Evolutionary conservation across 345 rosid species (phyloP).

Genomic region (Murraya koenigii): DNA sequence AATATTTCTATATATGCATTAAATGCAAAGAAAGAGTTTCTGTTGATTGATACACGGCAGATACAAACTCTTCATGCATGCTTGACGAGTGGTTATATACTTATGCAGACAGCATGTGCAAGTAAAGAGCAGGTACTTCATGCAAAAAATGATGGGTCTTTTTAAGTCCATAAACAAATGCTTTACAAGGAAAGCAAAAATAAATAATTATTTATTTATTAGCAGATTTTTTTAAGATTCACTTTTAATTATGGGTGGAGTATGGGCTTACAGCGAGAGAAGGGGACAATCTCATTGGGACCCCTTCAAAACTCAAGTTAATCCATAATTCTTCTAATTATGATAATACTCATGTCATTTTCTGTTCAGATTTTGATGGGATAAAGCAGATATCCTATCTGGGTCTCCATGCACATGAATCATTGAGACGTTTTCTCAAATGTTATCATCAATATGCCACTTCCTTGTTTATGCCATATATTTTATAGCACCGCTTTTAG

Average conservation of each 20-base stretch:
- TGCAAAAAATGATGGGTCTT: conserved; percentile 7
- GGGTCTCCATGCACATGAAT: conserved; percentile 4
- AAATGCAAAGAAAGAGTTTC: neutral
- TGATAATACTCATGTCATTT: conserved; percentile 17
- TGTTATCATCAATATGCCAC: conserved; percentile 1
- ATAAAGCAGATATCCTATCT: conserved; percentile 9
- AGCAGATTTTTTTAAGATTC: neutral
- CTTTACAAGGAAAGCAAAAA: neutral
- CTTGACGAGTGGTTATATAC: neutral
- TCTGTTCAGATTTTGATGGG: conserved; percentile 7
- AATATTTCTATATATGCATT: neutral
- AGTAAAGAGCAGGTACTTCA: conserved; percentile 16
- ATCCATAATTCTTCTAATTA: neutral
- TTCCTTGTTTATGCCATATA: neutral
- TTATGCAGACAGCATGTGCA: neutral
- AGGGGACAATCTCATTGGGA: conserved; percentile 8
- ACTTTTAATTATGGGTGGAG: neutral
- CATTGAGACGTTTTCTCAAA: conserved; percentile 9
- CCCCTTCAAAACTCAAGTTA: conserved; percentile 1
- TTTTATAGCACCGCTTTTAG: conserved; percentile 3
- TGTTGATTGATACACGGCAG: neutral
- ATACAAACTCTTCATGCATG: neutral
- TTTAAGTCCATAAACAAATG: neutral
- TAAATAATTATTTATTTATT: too few species aligned
- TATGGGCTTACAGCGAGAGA: neutral